phyloP scores from a whole-genome alignment of 768 basidiomycete species.

The Amanita pseudoporphyria region DNA sequence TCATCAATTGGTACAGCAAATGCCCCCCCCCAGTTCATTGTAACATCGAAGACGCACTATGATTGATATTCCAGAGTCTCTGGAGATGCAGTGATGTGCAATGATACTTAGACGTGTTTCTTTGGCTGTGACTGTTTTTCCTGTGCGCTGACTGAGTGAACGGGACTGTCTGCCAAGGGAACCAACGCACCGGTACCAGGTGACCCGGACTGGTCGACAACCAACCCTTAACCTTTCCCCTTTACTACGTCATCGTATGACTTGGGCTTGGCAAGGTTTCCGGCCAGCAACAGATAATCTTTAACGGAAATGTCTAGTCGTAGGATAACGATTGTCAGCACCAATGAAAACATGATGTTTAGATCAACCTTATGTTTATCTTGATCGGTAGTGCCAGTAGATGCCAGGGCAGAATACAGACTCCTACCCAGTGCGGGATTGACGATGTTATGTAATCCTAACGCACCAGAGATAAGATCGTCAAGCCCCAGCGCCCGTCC shows the following conservation, averaged over 20 bases:
- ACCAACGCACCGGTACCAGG: slow-evolving; percentile 41
- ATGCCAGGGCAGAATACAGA: no score
- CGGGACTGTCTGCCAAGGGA: background rate
- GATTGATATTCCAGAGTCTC: slow-evolving; percentile 32
- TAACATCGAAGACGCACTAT: slow-evolving; percentile 39
- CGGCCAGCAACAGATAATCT: no score
- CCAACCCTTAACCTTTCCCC: slow-evolving; percentile 54
- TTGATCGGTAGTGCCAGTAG: slow-evolving; percentile 11
- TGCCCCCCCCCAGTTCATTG: slow-evolving; percentile 55
- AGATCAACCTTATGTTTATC: background rate
- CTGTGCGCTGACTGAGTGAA: slow-evolving; percentile 13
- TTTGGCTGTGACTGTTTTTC: slow-evolving; percentile 53
- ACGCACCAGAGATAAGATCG: no score
- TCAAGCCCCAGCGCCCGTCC: no score
- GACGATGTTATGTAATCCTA: no score
- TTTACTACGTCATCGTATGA: slow-evolving; percentile 53
- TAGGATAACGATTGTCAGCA: background rate
- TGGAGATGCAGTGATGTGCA: slow-evolving; percentile 41
- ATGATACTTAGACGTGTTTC: slow-evolving; percentile 44
- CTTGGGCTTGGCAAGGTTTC: slow-evolving; percentile 17
- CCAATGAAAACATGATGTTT: background rate
- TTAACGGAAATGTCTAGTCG: background rate
- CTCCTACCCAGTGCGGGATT: no score
- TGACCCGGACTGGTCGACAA: slow-evolving; percentile 47
- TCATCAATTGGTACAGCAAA: slow-evolving; percentile 50